Conservation (phyloP, 2,329 filamentous ascomycete species). For the Arthrobotrys sphaeroides region DNA sequence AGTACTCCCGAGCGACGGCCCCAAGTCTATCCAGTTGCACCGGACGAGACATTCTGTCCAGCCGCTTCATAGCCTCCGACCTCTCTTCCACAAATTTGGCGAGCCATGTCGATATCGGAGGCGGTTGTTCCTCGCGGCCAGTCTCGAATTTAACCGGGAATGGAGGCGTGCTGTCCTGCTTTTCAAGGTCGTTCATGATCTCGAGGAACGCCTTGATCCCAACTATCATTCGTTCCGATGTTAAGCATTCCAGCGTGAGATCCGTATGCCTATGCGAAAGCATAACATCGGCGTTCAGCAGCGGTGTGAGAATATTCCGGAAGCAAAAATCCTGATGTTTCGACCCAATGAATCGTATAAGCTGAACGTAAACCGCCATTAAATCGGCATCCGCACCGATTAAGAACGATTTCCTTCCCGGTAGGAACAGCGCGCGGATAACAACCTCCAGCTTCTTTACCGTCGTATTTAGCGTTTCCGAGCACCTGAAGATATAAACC, state of each 20-base stretch:
- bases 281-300: constrained; percentile 80
- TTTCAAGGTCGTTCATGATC: constrained; percentile 92
- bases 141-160: constrained; percentile 73
- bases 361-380: constrained; percentile 87
- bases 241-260: constrained; percentile 86
- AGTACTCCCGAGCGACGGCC: constrained; percentile 83
- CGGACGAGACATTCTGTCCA: constrained; percentile 70
- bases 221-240: constrained; percentile 96
- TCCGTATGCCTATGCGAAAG: constrained; percentile 64
- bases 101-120: constrained; percentile 59
- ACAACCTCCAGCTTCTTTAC: constrained; percentile 89
- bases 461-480: constrained; percentile 74
- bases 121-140: constrained; percentile 56
- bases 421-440: constrained; percentile 81
- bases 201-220: constrained; percentile 93
- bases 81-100: constrained; percentile 57
- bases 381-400: constrained; percentile 84
- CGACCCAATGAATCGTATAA: constrained; percentile 93
- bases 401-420: constrained; percentile 75
- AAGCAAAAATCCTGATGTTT: constrained; percentile 95
- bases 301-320: constrained; percentile 87
- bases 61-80: constrained; percentile 57
- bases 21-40: constrained; percentile 72
- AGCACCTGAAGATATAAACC: constrained; percentile 89
- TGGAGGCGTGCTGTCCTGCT: constrained; percentile 78